Conservation (phyloP, 192 early-diverging fungal genomes). For the Gonapodya prolifera region DNA sequence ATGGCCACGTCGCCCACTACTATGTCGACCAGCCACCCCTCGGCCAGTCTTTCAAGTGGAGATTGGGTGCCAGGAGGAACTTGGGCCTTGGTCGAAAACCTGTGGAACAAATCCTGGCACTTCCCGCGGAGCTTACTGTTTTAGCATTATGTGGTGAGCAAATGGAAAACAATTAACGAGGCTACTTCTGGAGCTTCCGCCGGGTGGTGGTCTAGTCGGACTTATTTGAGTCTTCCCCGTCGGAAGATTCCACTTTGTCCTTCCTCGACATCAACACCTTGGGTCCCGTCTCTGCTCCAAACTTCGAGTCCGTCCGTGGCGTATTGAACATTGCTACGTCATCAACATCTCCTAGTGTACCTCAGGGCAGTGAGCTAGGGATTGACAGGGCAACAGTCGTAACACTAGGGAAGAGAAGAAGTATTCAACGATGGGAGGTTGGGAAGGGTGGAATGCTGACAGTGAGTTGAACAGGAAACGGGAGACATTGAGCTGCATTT, state of each 20-base stretch:
- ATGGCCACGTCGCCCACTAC: conserved; percentile 58
- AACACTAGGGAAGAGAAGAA: background rate
- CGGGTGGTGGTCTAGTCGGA: background rate
- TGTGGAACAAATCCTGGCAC: conserved; percentile 45
- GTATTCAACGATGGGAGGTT: background rate
- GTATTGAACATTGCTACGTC: background rate
- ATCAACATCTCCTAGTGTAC: background rate
- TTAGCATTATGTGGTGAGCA: conserved; percentile 53
- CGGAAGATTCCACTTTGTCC: background rate
- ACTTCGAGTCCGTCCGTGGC: background rate
- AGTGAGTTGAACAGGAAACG: background rate
- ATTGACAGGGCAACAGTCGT: background rate
- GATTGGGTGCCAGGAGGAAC: conserved; percentile 25
- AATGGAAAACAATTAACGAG: too few species aligned
- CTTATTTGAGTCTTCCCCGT: background rate
- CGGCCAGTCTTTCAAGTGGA: conserved; percentile 5
- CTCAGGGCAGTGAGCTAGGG: background rate
- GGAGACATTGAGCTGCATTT: background rate
- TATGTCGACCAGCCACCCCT: conserved; percentile 27
- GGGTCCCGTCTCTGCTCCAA: background rate
- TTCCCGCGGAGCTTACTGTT: conserved; percentile 48
- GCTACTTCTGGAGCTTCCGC: too few species aligned
- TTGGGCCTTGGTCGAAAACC: conserved; percentile 46
- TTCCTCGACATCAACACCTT: background rate
- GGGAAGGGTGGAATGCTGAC: background rate